Evolutionary conservation across 1,284 basidiomycete genomes (phyloP), one percentile per base, ranked within the genome.

Genomic region (Tylopilus orsonianus): DNA sequence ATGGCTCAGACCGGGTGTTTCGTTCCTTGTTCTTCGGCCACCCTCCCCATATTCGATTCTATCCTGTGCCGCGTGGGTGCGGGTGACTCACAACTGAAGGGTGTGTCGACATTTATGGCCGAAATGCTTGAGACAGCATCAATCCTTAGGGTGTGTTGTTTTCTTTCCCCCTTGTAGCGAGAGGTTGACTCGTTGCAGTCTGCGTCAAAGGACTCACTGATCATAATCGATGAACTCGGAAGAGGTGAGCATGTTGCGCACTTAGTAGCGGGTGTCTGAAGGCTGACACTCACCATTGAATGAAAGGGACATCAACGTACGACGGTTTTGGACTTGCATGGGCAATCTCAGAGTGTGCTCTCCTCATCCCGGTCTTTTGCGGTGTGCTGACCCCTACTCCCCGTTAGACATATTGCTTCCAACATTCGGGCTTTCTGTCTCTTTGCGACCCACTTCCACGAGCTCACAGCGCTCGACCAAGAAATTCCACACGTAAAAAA

Each of bases 51-150:
- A 41, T 99, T 98, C 57, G 97, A 99, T 70, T 97, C 93, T 13
- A 90, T 99, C 42, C 73, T 99, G 4, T 97, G 96, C 48, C 81
- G 97, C 57, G 96, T 99, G 1, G 97, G 97, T 7, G 97, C 97
- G 0, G 97, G 97, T 1, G 97, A 99, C 66, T 95, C 90, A 67
- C 95, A 98, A 67, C 74, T 98, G 36, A 98, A 98, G 69, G 97
- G 96, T 14, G 92, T 99, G 4, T 97, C 93, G 24, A 99, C 97
- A 0, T 99, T 99, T 67, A 99, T 99, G 96, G 94, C 95, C 3
- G 97, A 99, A 72, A 99, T 99, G 97, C 77, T 96, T 10, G 93
- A 96, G 69, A 99, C 95, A 0, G 95, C 97, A 0, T 94, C 93
- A 0, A 99, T 99, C 60, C 78, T 99, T 39, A 82, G 90, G 61